Base-by-base conservation (phyloP, 306 rosid genomes). In the Morella rubra region DNA sequence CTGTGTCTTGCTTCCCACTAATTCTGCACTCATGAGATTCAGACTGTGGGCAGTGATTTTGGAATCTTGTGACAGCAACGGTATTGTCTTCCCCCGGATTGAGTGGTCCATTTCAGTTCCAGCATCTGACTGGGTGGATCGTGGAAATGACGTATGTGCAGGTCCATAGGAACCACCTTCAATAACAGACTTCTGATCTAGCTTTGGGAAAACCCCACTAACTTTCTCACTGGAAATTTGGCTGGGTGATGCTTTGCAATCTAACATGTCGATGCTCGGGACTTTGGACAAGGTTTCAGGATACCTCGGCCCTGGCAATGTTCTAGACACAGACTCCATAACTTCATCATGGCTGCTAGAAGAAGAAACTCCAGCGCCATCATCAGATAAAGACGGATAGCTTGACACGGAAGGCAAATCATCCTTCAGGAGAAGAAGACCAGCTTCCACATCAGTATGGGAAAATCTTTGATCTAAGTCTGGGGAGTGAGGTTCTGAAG, bases 331-430 rank as follows among this genome's bases (percentile, higher is more conserved):
- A 76, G 78, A 76, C 69, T 83, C 89, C 81, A 71, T 58, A 70
- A 83, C 82, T 79, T 91, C 93, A 71, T 77, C 84, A 67, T 62
- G 69, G 51, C 85, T 79, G 81, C 84, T 78, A 75, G 85, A 72
- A 37, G 81, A 54, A 27, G 81, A 77, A 77, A 73, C 61, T 76
- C 85, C 85, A 47, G 70, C 81, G 13, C 66, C 75, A 71, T 84
- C 82, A 16, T 80, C 50, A 8, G 86, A 73, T 19, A 74, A 55
- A 52, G 87, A 68, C 46, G 81, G 8, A 68, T 54, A 18, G 80
- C 78, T 82, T 81, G 82, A 73, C 61, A 67, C 84, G 64, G 75
- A 9, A 75, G 80, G 77, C 54, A 85, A 79, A 81, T 78, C 79
- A 75, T 83, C 89, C 83, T 84, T 79, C 79, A 72, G 71, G 78